Percentiles rank a stretch among this genome's conserved stretches.
These are phyloP conservation scores for Agaricus subrufescens DNA, from an alignment of 768 basidiomycete species.

Conservation along the genomic window DNA sequence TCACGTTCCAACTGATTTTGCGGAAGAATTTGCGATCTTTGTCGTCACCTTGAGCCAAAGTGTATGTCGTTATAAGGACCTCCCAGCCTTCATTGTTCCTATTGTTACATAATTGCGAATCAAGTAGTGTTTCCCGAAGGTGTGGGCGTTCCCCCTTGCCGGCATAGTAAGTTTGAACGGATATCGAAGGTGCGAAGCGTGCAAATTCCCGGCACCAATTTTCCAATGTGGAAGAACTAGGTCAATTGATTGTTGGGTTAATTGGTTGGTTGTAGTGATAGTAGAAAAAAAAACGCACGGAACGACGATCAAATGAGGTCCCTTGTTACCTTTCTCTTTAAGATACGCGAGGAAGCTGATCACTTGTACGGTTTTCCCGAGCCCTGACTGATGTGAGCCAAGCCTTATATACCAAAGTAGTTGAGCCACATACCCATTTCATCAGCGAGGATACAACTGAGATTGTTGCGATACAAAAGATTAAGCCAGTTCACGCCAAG, in stretches of 20 bases:
- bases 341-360: constrained; percentile 94
- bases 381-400: constrained; percentile 45
- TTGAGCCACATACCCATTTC: constrained; percentile 81
- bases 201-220: constrained; percentile 98
- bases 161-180: constrained; percentile 91
- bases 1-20: constrained; percentile 86
- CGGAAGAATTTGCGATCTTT: constrained; percentile 93
- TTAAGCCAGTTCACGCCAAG: constrained; percentile 98
- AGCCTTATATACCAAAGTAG: not conserved
- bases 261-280: not conserved
- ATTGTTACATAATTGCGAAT: constrained; percentile 46
- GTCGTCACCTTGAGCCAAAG: constrained; percentile 85
- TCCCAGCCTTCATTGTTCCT: constrained; percentile 69
- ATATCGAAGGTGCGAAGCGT: constrained; percentile 82
- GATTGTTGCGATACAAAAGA: constrained; percentile 70
- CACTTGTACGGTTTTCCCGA: constrained; percentile 98
- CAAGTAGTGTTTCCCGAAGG: constrained; percentile 68
- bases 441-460: constrained; percentile 96
- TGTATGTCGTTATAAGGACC: constrained; percentile 95
- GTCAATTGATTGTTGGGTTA: not conserved
- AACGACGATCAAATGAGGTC: constrained; percentile 92
- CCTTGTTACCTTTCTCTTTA: constrained; percentile 70
- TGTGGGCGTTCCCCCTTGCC: constrained; percentile 78
- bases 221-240: constrained; percentile 90
- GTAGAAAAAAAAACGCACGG: constrained; percentile 56